Conservation (phyloP, 805 yeast genomes). For the Yarrowia osloensis region DNA sequence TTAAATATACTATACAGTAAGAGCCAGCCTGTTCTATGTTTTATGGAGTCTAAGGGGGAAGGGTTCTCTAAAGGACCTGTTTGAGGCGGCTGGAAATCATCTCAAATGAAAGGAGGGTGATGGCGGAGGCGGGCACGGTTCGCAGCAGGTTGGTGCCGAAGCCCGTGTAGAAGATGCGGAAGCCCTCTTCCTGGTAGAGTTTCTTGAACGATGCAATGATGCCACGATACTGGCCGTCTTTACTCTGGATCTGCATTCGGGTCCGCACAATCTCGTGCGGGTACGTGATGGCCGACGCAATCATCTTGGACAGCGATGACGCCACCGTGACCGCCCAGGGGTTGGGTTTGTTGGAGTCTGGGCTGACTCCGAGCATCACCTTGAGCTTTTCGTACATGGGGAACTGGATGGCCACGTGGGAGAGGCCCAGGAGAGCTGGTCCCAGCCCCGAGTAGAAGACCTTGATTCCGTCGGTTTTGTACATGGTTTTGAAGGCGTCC, state of each 20-base stretch:
- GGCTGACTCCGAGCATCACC: constrained; percentile 43
- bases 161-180: constrained; percentile 85
- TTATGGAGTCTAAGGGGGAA: constrained; percentile 14
- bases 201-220: constrained; percentile 42
- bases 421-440: constrained; percentile 85
- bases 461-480: constrained; percentile 69
- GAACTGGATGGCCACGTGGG: constrained; percentile 95
- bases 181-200: constrained; percentile 67
- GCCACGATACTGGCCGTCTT: constrained; percentile 41
- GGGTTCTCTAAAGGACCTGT: not conserved
- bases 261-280: constrained; percentile 96
- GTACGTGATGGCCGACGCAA: constrained; percentile 84
- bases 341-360: constrained; percentile 17
- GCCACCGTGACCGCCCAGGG: constrained; percentile 49
- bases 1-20: constrained; percentile 27
- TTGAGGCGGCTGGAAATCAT: constrained; percentile 39
- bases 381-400: constrained; percentile 89
- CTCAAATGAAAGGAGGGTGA: constrained; percentile 92
- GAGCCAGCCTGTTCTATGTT: constrained; percentile 15
- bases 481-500: constrained; percentile 83
- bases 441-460: constrained; percentile 88
- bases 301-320: constrained; percentile 79
- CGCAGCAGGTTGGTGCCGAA: constrained; percentile 80
- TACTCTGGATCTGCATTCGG: constrained; percentile 67
- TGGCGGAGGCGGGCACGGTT: constrained; percentile 93